Evolutionary conservation across 768 basidiomycete species (phyloP).

Genomic region (Russula brevipes): DNA sequence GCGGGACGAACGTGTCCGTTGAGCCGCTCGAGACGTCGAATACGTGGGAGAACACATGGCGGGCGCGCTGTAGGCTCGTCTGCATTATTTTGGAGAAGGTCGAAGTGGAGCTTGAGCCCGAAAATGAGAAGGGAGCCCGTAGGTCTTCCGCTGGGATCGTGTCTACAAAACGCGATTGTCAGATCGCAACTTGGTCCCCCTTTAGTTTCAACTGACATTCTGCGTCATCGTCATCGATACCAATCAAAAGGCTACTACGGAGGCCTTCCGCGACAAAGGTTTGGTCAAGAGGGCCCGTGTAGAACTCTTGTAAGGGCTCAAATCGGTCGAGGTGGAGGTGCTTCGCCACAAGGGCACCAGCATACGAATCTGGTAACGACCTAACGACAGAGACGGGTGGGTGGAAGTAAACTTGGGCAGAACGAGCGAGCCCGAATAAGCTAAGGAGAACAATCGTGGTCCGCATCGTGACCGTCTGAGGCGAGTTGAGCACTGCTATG

Average conservation of each 20-base stretch:
- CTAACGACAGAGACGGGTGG: not conserved
- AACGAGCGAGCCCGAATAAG: slow-evolving; percentile 14
- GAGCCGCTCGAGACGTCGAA: slow-evolving; percentile 35
- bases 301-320: slow-evolving; percentile 42
- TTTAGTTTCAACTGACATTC: slow-evolving; percentile 40
- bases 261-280: slow-evolving; percentile 54
- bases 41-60: slow-evolving; percentile 51
- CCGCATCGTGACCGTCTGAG: slow-evolving; percentile 17
- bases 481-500: not conserved
- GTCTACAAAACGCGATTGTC: slow-evolving; percentile 35
- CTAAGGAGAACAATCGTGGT: slow-evolving; percentile 10
- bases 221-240: slow-evolving; percentile 51
- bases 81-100: slow-evolving; percentile 51
- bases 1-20: slow-evolving; percentile 31
- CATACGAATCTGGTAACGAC: slow-evolving; percentile 26
- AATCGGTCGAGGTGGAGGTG: slow-evolving; percentile 70
- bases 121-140: slow-evolving; percentile 43
- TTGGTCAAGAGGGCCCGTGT: slow-evolving; percentile 29
- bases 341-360: slow-evolving; percentile 55
- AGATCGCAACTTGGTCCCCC: not conserved
- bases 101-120: slow-evolving; percentile 32
- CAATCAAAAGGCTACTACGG: slow-evolving; percentile 48
- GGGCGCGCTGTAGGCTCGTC: slow-evolving; percentile 55
- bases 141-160: slow-evolving; percentile 49
- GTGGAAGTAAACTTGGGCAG: slow-evolving; percentile 21